Conservation (phyloP, 805 yeast genomes). For the Starmerella riodocensis region DNA sequence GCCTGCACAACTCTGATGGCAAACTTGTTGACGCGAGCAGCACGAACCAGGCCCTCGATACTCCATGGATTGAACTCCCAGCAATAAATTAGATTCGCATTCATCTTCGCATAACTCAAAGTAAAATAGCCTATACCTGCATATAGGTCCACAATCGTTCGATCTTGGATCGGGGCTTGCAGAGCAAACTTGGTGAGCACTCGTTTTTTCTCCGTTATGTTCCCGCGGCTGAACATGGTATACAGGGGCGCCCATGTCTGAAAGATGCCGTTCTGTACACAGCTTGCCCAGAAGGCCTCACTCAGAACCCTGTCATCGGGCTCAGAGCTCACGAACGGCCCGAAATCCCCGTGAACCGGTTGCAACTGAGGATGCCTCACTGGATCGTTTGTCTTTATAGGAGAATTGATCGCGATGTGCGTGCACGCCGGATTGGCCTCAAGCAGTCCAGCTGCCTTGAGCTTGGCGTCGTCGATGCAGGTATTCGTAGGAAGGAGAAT, state of each 20-base stretch:
- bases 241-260: constrained; percentile 77
- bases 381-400: constrained; percentile 41
- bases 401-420: constrained; percentile 60
- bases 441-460: constrained; percentile 13
- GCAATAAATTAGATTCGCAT: constrained; percentile 45
- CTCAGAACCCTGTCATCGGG: constrained; percentile 37
- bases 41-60: constrained; percentile 51
- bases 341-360: constrained; percentile 57
- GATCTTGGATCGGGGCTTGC: constrained; percentile 25
- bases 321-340: constrained; percentile 25
- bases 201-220: constrained; percentile 65
- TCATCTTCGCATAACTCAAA: constrained; percentile 45
- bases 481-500: constrained; percentile 41
- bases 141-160: constrained; percentile 53
- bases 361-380: constrained; percentile 54
- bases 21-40: constrained; percentile 37
- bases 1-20: constrained; percentile 28
- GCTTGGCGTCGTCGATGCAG: constrained; percentile 25
- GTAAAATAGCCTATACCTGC: constrained; percentile 82
- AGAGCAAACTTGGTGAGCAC: constrained; percentile 30
- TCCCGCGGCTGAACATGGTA: constrained; percentile 83
- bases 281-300: constrained; percentile 57
- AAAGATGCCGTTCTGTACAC: constrained; percentile 55
- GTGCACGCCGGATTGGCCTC: constrained; percentile 28
- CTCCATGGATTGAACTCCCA: constrained; percentile 87